A percentile compares a stretch with the other conserved stretches of the same genome.
These are phyloP conservation scores for Lentinula guzmanii DNA, from an alignment of 768 basidiomycete genomes.

Conservation along the genomic window DNA sequence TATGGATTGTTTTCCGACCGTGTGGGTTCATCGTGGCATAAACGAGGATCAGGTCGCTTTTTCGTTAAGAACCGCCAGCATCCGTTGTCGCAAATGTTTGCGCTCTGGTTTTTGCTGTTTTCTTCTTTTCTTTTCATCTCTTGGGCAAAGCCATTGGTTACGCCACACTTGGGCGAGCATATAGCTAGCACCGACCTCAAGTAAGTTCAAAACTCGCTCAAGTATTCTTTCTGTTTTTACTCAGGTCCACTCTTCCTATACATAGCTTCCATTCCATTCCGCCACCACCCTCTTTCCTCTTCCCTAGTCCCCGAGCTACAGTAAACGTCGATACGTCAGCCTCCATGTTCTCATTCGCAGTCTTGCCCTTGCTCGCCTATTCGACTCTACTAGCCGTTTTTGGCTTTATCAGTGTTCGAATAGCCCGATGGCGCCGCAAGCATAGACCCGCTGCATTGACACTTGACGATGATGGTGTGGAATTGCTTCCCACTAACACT, in stretches of 20 bases:
- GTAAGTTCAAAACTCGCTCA: background rate
- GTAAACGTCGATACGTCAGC: background rate
- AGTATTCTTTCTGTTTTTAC: background rate
- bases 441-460: constrained; percentile 1
- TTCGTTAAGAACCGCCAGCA: constrained; percentile 1
- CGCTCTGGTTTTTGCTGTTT: constrained; percentile 1
- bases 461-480: constrained; percentile 3
- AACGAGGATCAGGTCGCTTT: background rate
- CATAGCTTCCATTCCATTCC: background rate
- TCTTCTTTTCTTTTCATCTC: background rate
- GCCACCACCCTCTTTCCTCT: background rate
- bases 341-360: background rate
- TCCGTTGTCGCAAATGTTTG: background rate
- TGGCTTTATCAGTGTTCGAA: constrained; percentile 6
- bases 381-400: constrained; percentile 1
- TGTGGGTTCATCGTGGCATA: background rate
- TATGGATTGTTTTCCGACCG: background rate
- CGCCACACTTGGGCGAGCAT: background rate
- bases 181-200: background rate
- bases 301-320: background rate
- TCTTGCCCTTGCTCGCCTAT: constrained; percentile 1
- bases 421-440: constrained; percentile 3
- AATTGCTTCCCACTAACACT: constrained; percentile 2
- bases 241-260: background rate
- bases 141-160: background rate